Base-by-base conservation (phyloP, 768 basidiomycete genomes). In the Leucosporidium scottii region DNA sequence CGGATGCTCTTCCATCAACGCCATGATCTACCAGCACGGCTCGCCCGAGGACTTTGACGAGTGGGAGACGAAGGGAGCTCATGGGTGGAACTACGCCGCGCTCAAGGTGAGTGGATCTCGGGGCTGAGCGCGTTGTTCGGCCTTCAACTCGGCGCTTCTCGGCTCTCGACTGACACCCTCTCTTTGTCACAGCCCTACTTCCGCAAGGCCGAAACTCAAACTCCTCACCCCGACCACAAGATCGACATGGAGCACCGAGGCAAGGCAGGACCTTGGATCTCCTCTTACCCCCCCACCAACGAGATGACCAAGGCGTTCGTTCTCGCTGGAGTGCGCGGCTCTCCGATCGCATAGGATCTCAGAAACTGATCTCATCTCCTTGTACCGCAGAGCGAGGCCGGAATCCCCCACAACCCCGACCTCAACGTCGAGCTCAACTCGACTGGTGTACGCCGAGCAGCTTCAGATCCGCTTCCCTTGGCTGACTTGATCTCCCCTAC, bases 21-120 rank as follows among this genome's bases (percentile, higher is more conserved):
- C 73, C 4, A 65, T 67, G 53, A 62, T 68, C 53, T 69, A 65
- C 55, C 73, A 74, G 49, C 67, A 65, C 39, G 66, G 73, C 49
- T 60, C 70, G n/a, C 67, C 67, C 2, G 62, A 51, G 20, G 73
- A 74, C 49, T 74, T 67, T 53, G 67, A 74, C 47, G 48, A 36
- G 61, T 73, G 72, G 72, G 68, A 64, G 48, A 10, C 49, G 18
- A n/a, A 27, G 6, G 72, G 68, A 36, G 72, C 72, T 8, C 51
- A 61, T 4, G 72, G 72, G 2, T 73, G 72, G 72, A 55, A 25
- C 6, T 70, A 59, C 59, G 20, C n/a, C 1, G 55, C 54, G 28
- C 48, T 44, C 39, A 44, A 44, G 39, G 39, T 44, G 8, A 44
- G 39, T 73, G 23, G 54, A 5, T 10, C 13, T 44, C 39, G 39